Evolutionary conservation across 108 stramenopile species (phyloP).

Genomic region (Nannochloropsis salina): DNA sequence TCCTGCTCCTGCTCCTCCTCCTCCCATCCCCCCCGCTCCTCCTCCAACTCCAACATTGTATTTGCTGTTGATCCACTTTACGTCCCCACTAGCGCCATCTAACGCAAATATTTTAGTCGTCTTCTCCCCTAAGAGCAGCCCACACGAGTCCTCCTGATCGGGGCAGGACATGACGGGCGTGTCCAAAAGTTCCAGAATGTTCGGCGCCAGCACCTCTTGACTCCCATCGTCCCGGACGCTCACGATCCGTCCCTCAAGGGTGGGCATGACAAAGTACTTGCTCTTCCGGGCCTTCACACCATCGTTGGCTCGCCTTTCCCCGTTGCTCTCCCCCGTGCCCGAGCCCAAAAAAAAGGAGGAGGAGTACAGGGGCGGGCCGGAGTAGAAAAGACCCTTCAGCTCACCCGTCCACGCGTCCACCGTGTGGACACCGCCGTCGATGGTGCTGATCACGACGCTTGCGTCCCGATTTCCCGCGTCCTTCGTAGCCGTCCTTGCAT

Average conservation of each 20-base stretch:
- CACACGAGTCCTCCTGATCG: constrained; percentile 25
- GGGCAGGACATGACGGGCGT: constrained; percentile 45
- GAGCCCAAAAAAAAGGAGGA: constrained; percentile 28
- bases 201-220: constrained; percentile 22
- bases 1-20: not conserved
- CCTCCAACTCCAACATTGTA: not conserved
- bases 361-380: constrained; percentile 37
- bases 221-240: not conserved
- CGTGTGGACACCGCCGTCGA: constrained; percentile 41
- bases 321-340: not conserved
- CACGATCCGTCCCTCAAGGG: constrained; percentile 23
- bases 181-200: constrained; percentile 40
- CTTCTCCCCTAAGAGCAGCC: constrained; percentile 47
- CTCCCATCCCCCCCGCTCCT: not conserved
- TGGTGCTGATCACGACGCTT: constrained; percentile 33
- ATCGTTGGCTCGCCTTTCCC: not conserved
- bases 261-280: not conserved
- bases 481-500: not conserved
- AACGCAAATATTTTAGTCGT: constrained; percentile 39
- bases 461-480: not conserved
- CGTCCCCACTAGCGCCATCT: constrained; percentile 29
- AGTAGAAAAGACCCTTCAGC: constrained; percentile 28
- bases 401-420: constrained; percentile 46
- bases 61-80: constrained; percentile 19
- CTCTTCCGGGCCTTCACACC: not conserved